Evolutionary conservation across 257 asterid genomes (phyloP).

Genomic region (Solanum habrochaites): DNA sequence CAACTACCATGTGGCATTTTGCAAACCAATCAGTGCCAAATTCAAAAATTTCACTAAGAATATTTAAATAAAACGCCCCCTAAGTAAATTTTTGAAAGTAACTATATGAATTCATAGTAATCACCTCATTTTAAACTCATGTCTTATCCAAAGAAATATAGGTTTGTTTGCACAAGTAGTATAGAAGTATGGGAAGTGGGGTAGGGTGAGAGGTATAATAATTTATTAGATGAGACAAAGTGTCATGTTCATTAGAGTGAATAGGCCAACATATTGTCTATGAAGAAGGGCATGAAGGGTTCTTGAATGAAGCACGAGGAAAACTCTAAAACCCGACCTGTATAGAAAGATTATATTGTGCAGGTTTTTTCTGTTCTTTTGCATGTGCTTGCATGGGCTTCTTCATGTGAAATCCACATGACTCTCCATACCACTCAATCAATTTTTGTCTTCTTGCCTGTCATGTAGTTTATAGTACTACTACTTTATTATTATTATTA

Average conservation of each 20-base stretch:
- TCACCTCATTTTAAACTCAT: background rate
- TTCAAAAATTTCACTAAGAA: background rate
- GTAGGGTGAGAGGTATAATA: background rate
- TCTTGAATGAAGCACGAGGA: conserved; percentile 3
- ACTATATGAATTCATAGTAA: background rate
- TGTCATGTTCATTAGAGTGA: conserved; percentile 13
- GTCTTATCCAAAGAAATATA: background rate
- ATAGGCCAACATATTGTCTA: background rate
- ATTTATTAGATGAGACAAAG: conserved; percentile 6
- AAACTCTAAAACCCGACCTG: background rate
- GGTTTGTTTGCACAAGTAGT: background rate
- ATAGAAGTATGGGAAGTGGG: conserved; percentile 16
- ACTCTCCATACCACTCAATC: conserved; percentile 16
- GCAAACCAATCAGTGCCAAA: background rate
- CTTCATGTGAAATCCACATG: conserved; percentile 39
- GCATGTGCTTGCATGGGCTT: conserved; percentile 15
- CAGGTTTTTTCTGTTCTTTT: conserved; percentile 31
- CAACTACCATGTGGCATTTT: background rate
- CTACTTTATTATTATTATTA: background rate
- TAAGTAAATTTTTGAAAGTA: background rate
- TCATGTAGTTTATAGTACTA: background rate
- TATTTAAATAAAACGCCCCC: background rate
- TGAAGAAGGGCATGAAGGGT: background rate
- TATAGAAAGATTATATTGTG: background rate
- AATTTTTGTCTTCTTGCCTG: conserved; percentile 10